Evolutionary conservation across 495 filamentous ascomycete genomes (phyloP).

Genomic region (Aspergillus nidulans): DNA sequence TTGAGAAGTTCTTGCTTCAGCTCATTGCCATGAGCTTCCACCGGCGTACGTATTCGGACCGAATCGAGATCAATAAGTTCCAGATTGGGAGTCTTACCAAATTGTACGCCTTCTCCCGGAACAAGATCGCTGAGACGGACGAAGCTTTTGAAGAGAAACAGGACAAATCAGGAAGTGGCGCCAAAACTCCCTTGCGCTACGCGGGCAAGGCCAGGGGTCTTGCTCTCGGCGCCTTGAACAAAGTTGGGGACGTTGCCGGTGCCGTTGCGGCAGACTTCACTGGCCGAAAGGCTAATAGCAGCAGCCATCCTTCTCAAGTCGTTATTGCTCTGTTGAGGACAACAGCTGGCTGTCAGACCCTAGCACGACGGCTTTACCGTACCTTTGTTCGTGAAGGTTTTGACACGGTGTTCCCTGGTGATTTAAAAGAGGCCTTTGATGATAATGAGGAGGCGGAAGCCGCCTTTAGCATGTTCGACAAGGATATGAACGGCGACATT

Average conservation of each 20-base stretch:
- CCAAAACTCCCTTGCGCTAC: conserved; percentile 66
- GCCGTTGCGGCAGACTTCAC: conserved; percentile 96
- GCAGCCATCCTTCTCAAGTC: conserved; percentile 81
- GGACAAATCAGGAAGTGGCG: conserved; percentile 45
- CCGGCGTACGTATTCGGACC: conserved; percentile 81
- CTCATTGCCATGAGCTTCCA: conserved; percentile 94
- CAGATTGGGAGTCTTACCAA: conserved; percentile 76
- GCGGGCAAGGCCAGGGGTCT: conserved; percentile 62
- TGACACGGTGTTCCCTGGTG: conserved; percentile 70
- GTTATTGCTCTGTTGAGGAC: conserved; percentile 66
- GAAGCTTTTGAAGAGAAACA: conserved; percentile 61
- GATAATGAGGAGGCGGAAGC: conserved; percentile 84
- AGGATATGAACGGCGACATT: conserved; percentile 95
- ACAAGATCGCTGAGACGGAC: conserved; percentile 66
- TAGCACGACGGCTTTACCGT: conserved; percentile 88
- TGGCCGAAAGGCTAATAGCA: conserved; percentile 66
- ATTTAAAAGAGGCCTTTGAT: conserved; percentile 77
- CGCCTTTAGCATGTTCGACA: conserved; percentile 91
- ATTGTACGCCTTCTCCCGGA: conserved; percentile 77
- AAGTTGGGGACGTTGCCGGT: conserved; percentile 81
- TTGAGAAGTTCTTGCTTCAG: conserved; percentile 92
- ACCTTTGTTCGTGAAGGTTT: conserved; percentile 73
- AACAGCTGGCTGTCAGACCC: conserved; percentile 72
- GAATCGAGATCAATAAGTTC: conserved; percentile 91
- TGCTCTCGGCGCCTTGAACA: conserved; percentile 68